Conservation (phyloP, 495 filamentous ascomycete genomes). For the Lasiosphaeris hirsuta region DNA sequence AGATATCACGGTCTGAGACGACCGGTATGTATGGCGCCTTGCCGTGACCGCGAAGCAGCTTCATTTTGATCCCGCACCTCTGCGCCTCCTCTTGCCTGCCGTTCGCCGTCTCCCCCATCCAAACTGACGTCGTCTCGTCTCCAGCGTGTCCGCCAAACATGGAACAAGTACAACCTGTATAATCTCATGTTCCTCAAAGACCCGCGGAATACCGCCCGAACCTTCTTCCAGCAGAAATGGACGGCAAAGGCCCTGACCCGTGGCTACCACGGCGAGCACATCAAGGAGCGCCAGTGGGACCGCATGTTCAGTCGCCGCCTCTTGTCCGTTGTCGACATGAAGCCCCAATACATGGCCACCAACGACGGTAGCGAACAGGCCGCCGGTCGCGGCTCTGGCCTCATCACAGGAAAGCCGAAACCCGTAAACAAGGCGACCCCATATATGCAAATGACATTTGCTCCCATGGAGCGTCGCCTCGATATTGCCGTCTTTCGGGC, state of each 20-base stretch:
- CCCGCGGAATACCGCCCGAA: conserved; percentile 42
- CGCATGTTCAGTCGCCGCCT: conserved; percentile 82
- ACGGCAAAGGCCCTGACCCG: conserved; percentile 74
- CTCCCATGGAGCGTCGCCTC: conserved; percentile 82
- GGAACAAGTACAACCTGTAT: conserved; percentile 97
- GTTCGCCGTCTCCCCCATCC: background rate
- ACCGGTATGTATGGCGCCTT: conserved; percentile 43
- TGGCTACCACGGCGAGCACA: conserved; percentile 89
- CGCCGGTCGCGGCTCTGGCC: conserved; percentile 75
- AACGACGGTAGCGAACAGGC: conserved; percentile 78
- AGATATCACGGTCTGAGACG: conserved; percentile 63
- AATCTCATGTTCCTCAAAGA: conserved; percentile 59
- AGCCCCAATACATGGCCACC: conserved; percentile 66
- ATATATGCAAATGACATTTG: conserved; percentile 90
- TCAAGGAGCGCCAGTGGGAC: conserved; percentile 84
- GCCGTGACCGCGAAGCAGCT: background rate
- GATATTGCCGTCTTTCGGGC: conserved; percentile 90
- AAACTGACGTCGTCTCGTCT: background rate
- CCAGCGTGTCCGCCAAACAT: conserved; percentile 92
- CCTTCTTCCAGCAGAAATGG: conserved; percentile 99
- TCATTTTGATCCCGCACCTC: no score
- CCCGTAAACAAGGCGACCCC: conserved; percentile 49
- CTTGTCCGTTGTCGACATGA: conserved; percentile 80
- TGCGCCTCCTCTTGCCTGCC: no score
- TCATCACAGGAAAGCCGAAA: background rate